Evolutionary conservation across 371 early-diverging fungal genomes (phyloP), one percentile per base, ranked within the genome.

Genomic region (Choanephora cucurbitarum): DNA sequence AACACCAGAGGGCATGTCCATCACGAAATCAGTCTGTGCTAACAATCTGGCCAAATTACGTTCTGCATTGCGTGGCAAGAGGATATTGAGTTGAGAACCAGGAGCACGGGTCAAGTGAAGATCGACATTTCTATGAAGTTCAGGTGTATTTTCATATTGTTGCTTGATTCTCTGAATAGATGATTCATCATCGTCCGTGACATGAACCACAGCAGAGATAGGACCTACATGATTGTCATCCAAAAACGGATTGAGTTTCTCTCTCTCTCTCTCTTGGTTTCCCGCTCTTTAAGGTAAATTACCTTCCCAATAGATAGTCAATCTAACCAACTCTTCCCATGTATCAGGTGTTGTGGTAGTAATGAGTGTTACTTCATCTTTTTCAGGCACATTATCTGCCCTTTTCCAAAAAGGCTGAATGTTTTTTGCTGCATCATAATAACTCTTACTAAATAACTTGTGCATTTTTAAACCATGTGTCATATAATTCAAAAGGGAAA

Each of bases 11-110:
- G 76, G 71, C 41, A 76, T 58, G 40, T 74, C 76, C 58, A 65
- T 55, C 1, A 76, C 51, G 37, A 61, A 76, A 15, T 72, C 71
- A 1, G 75, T 72, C 11, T 61, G 67, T 2, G 80, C 67, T 44
- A 73, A 71, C 40, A 79, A 34, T 17, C 80, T 57, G 13, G 80
- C 80, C 53, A 79, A 47, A 39, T 79, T 79, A n/a, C 80, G 72
- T 41, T 76, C 75, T 13, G 74, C 72, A 43, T 79, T 79, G 39
- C 72, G 74, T 21, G 76, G 66, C 17, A 79, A 54, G 5, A 70
- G 52, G 2, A 76, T 71, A 11, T 66, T 60, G 2, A 72, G 19
- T 5, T 57, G 42, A 0, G 59, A 46, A 6, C 61, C 66, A 1
- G 72, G 63, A 5, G 66, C 52, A 14, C 43, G 61, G 6, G 57